Evolutionary conservation across 306 rosid species (phyloP), one percentile per base, ranked within the genome.

Genomic region (Vigna hirtella): DNA sequence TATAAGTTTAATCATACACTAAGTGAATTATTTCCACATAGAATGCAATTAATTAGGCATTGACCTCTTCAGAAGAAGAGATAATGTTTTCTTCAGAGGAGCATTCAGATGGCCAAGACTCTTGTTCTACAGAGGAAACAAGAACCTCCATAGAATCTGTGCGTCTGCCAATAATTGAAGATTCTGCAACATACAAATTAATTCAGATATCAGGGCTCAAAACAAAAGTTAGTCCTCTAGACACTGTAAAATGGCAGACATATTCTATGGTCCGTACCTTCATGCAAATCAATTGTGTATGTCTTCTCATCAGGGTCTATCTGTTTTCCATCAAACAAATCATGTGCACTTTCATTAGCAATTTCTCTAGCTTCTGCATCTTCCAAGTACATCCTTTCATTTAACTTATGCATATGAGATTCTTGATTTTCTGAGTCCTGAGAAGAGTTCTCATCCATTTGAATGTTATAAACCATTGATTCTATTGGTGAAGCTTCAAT

Each of bases 31-130:
- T 24, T 53, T 36, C 45, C 65, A 22, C 26, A 14, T 22, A 66
- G 42, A 36, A 36, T 58, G 4, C 16, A 16, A n/a, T 20, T 67
- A 70, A 58, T 48, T 62, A 65, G 30, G 22, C 52, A 52, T 72
- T 58, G 9, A 91, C 93, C 92, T 84, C 88, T 47, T 75, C 70
- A 67, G 91, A 78, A 62, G 83, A 79, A 58, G 52, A 12, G 3
- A 24, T 45, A 34, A 20, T 6, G 20, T 79, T 76, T 66, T 73
- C 78, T 47, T 17, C 80, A 24, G 87, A 51, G 38, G 82, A 77
- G 73, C 65, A 49, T 65, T 66, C 78, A 22, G 80, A 74, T 45
- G 85, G 75, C 51, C 53, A 64, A 50, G 84, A 49, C 59, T 81
- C 84, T 59, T 48, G 55, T 8, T 77, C 81, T 24, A 20, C 70